Base-by-base conservation (phyloP, 1,139 yeast species). In the Protomyces inundatus region DNA sequence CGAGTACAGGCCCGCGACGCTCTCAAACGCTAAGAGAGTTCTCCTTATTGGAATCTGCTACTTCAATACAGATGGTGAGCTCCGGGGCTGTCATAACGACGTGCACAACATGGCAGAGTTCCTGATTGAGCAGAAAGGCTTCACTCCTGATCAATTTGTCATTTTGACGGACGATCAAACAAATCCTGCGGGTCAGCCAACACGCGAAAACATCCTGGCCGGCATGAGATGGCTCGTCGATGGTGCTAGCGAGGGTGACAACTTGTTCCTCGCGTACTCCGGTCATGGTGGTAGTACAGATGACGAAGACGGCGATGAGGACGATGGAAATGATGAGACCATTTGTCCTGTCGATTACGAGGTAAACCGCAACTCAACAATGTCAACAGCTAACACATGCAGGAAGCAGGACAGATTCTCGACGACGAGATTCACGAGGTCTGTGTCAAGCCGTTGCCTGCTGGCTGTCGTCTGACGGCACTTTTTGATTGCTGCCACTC, bases 181-280 rank as follows among this genome's bases (percentile, higher is more conserved):
- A 70, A 84, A 87, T 66, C 76, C 79, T 69, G 82, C 87, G 37
- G 79, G 86, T 46, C 79, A 87, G 16, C 98, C 98, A 16, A 86
- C 91, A 6, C 80, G 83, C 68, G 86, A 81, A 7, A 91, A 91
- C 74, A 90, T 91, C 71, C 72, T 89, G 46, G 79, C 89, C 59
- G 98, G 95, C 1, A 89, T 90, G 91, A 86, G 84, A 68, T 91
- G 98, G 98, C 81, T 91, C 35, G 95, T 88, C 30, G 79, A 79
- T 54, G 91, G 82, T 68, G 97, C 97, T 0, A 79, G 80, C 34
- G 4, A 23, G 7, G 36, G 39, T n/a, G 54, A 50, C 52, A 14
- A 35, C 40, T 23, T 46, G 30, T 55, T 45, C 42, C 46, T 35
- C 36, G 35, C 42, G 74, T 90, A 87, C 74, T 88, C 96, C 0